Percentiles rank a stretch among this genome's conserved stretches.
phyloP scores from a whole-genome alignment of 2,329 filamentous ascomycete genomes.

The Phyllosticta capitalensis region DNA sequence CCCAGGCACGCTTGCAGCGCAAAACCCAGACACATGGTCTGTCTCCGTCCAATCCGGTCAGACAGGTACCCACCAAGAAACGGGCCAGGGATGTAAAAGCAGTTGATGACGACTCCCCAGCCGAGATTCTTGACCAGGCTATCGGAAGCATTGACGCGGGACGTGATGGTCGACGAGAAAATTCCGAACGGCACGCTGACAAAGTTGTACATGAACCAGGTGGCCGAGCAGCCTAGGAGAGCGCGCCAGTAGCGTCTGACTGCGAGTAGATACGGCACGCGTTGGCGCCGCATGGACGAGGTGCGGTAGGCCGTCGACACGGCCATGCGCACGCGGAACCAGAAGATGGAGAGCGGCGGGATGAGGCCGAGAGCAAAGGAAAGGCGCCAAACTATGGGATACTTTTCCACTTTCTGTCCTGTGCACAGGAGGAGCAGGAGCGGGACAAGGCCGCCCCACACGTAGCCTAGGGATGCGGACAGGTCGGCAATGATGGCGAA shows the following conservation, averaged over 20 bases:
- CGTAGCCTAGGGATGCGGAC: slow-evolving; percentile 42
- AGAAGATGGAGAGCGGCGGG: slow-evolving; percentile 43
- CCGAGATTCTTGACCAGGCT: slow-evolving; percentile 18
- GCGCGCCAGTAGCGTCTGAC: slow-evolving; percentile 42
- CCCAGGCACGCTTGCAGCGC: slow-evolving; percentile 18
- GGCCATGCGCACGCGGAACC: slow-evolving; percentile 44
- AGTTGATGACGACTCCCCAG: slow-evolving; percentile 19
- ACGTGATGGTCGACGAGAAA: slow-evolving; percentile 43
- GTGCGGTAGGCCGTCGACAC: slow-evolving; percentile 42
- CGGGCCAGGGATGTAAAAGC: slow-evolving; percentile 21
- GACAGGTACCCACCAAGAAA: slow-evolving; percentile 21
- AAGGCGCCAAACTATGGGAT: slow-evolving; percentile 39
- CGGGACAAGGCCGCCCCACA: slow-evolving; percentile 41
- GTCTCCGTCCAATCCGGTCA: slow-evolving; percentile 19
- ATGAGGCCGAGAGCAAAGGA: slow-evolving; percentile 43
- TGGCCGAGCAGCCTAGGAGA: slow-evolving; percentile 38
- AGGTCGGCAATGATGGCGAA: slow-evolving; percentile 48
- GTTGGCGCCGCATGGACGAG: slow-evolving; percentile 30
- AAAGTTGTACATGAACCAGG: slow-evolving; percentile 48
- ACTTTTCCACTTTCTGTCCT: slow-evolving; percentile 33
- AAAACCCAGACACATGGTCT: slow-evolving; percentile 20
- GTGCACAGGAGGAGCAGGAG: slow-evolving; percentile 44
- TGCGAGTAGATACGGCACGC: slow-evolving; percentile 40
- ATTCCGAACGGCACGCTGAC: slow-evolving; percentile 47
- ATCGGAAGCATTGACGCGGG: slow-evolving; percentile 16